A percentile compares a stretch with the other conserved stretches of the same genome.
Evolutionary conservation across 2,329 filamentous ascomycete species (phyloP).

Genomic region (Fusarium buxicola): DNA sequence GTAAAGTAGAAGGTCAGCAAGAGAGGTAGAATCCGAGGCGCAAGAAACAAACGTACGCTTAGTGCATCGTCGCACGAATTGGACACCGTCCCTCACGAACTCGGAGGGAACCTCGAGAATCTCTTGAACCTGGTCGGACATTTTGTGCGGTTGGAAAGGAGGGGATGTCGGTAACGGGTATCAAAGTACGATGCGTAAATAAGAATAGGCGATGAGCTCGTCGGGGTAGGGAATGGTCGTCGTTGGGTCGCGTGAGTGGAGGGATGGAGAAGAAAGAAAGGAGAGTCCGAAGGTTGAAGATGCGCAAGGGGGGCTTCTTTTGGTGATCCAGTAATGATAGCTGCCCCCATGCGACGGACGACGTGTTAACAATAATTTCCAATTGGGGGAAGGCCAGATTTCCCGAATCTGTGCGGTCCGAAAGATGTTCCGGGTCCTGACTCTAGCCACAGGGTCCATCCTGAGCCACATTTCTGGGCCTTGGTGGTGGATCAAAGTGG

Average conservation of each 20-base stretch:
- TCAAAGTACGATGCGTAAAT: slow-evolving; percentile 27
- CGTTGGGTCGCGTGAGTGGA: slow-evolving; percentile 25
- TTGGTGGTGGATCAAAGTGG: slow-evolving; percentile 6
- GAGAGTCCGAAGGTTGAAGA: slow-evolving; percentile 28
- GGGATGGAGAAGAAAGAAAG: slow-evolving; percentile 30
- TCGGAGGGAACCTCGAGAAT: slow-evolving; percentile 76
- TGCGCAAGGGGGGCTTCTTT: slow-evolving; percentile 37
- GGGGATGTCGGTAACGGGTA: slow-evolving; percentile 10
- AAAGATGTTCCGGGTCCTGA: slow-evolving; percentile 15
- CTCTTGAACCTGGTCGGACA: slow-evolving; percentile 77
- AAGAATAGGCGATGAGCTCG: slow-evolving; percentile 11
- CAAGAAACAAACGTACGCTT: slow-evolving; percentile 61
- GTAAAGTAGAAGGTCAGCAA: slow-evolving; percentile 12
- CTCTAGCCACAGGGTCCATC: slow-evolving; percentile 5
- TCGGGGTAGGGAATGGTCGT: slow-evolving; percentile 23
- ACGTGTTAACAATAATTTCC: slow-evolving; percentile 42
- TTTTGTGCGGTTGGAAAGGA: slow-evolving; percentile 49
- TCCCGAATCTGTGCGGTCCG: slow-evolving; percentile 22
- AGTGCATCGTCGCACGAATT: slow-evolving; percentile 72
- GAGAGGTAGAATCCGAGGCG: neutral
- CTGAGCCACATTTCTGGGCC: slow-evolving; percentile 2
- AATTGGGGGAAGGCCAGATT: slow-evolving; percentile 35
- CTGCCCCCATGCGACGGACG: slow-evolving; percentile 37
- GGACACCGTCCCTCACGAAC: slow-evolving; percentile 71
- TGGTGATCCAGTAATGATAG: slow-evolving; percentile 35